Conservation (phyloP, 1,284 basidiomycete species). For the Tilletia horrida region DNA sequence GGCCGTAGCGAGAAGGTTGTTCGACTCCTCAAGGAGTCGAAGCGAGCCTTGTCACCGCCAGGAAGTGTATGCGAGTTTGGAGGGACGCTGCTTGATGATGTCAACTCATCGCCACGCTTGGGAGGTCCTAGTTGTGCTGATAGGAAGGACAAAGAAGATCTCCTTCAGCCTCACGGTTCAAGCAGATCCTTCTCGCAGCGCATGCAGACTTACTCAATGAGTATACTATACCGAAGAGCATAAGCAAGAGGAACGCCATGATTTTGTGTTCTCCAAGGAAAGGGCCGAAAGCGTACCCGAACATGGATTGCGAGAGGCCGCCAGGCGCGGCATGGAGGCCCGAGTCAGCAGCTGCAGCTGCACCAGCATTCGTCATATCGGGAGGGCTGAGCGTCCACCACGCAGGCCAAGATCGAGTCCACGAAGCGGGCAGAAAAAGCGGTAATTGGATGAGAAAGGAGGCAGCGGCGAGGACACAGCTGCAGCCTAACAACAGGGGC, state of each 20-base stretch:
- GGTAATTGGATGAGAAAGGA: not conserved
- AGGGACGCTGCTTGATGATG: too few relatives aligned
- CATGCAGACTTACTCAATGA: not conserved
- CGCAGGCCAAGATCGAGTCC: not conserved
- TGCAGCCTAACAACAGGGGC: slow-evolving; percentile 7
- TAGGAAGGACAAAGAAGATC: not conserved
- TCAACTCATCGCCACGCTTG: too few relatives aligned
- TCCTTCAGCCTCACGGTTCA: too few relatives aligned
- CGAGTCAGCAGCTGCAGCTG: too few relatives aligned
- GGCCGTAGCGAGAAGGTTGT: not conserved
- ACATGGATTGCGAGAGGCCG: too few relatives aligned
- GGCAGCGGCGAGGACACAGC: slow-evolving; percentile 5
- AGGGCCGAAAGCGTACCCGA: too few relatives aligned
- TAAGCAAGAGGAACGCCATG: not conserved
- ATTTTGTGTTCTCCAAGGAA: not conserved
- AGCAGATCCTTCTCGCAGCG: not conserved
- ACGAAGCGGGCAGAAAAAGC: not conserved
- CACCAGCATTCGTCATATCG: not conserved
- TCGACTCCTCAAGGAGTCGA: not conserved
- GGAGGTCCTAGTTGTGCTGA: not conserved
- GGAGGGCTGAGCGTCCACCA: not conserved
- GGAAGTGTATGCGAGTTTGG: too few relatives aligned
- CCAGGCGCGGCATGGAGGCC: too few relatives aligned
- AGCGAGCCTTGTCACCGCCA: slow-evolving; percentile 6
- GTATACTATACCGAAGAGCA: not conserved